Conservation (phyloP, 140 eudicot genomes). For the Bidens hawaiensis region DNA sequence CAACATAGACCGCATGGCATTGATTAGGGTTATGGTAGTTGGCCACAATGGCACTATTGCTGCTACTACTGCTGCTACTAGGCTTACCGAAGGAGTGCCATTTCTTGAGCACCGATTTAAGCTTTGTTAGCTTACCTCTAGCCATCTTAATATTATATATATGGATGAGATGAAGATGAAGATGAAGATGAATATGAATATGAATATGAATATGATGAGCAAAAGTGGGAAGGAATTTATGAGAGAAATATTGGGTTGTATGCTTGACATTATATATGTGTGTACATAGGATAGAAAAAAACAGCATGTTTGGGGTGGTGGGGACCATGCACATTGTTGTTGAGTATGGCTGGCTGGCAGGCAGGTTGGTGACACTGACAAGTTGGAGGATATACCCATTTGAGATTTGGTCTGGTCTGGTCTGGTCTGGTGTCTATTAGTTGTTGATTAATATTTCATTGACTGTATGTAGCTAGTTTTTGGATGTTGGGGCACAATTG, state of each 20-base stretch:
- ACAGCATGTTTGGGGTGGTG: not conserved
- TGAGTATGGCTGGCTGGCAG: too few relatives aligned
- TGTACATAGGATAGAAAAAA: not conserved
- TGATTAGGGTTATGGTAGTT: not conserved
- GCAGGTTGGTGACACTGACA: not conserved
- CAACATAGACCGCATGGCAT: conserved; percentile 60
- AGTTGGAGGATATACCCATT: too few relatives aligned
- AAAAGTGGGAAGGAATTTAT: too few relatives aligned
- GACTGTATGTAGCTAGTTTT: not conserved
- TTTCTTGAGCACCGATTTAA: conserved; percentile 6
- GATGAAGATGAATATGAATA: too few relatives aligned
- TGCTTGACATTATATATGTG: not conserved
- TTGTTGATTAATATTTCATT: not conserved
- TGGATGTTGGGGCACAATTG: not conserved
- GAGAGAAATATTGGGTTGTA: not conserved
- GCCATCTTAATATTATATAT: too few relatives aligned
- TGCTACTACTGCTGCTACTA: not conserved
- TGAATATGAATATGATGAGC: too few relatives aligned
- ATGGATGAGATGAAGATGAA: too few relatives aligned
- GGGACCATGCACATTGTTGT: not conserved
- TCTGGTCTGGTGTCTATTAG: too few relatives aligned
- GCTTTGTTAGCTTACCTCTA: not conserved
- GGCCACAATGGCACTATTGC: not conserved
- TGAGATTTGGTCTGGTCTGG: too few relatives aligned
- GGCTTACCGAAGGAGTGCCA: conserved; percentile 21